phyloP scores from a whole-genome alignment of 225 moss, liverwort and hornwort species.

The Marchantia polymorpha region DNA sequence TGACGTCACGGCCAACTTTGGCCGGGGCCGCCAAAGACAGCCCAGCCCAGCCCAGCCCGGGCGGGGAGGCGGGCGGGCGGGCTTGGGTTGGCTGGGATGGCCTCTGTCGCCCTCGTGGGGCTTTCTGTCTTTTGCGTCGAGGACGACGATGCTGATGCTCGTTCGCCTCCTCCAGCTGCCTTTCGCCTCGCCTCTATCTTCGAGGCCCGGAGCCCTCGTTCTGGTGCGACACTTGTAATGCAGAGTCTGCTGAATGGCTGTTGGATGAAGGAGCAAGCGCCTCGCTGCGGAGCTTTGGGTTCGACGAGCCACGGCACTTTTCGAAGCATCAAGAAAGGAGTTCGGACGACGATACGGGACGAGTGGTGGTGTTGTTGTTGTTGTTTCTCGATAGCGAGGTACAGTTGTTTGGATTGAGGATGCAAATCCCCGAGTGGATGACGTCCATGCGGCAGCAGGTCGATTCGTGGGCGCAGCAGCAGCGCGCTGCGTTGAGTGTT shows the following conservation, averaged over 20 bases:
- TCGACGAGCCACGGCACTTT: no score
- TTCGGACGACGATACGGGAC: background rate
- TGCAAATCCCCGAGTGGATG: slow-evolving; percentile 46
- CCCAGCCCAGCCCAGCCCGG: no score
- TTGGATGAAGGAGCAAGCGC: background rate
- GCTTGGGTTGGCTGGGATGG: no score
- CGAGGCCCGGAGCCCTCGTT: no score
- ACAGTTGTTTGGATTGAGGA: background rate
- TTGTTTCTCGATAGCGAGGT: background rate
- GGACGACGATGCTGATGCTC: background rate
- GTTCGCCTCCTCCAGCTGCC: background rate
- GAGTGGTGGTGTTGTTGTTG: background rate
- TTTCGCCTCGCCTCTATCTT: background rate
- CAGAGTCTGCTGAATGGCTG: background rate
- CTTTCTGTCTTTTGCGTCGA: background rate
- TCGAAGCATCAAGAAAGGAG: background rate
- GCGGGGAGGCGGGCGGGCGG: no score
- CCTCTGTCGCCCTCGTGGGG: no score
- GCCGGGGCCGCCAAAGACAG: background rate
- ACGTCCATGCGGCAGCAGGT: slow-evolving; percentile 35
- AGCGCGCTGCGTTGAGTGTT: slow-evolving; percentile 25
- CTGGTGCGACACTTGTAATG: background rate
- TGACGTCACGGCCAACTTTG: background rate
- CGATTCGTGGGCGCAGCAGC: slow-evolving; percentile 47
- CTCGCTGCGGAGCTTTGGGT: no score